phyloP scores from a whole-genome alignment of 2,329 filamentous ascomycete species.

The Kalmusia sp. region DNA sequence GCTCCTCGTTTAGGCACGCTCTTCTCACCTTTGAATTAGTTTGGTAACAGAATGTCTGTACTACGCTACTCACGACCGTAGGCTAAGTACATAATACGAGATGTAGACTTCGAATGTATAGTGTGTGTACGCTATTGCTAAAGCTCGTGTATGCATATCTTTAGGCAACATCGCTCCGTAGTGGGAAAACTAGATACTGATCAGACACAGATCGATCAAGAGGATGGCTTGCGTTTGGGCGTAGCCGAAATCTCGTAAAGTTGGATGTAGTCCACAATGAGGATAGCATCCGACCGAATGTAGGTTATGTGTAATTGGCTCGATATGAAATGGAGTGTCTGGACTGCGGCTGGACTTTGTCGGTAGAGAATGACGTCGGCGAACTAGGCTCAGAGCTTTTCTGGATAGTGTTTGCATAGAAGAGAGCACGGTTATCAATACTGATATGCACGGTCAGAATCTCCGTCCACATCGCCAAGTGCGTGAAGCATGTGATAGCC shows the following conservation, averaged over 20 bases:
- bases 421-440: background rate
- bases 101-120: too few relatives aligned
- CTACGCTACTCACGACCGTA: too few relatives aligned
- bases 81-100: too few relatives aligned
- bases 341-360: slow-evolving; percentile 1
- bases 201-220: background rate
- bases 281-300: background rate
- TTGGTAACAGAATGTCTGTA: too few relatives aligned
- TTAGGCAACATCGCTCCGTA: background rate
- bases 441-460: background rate
- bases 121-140: background rate
- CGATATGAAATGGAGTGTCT: slow-evolving; percentile 1
- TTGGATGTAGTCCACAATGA: background rate
- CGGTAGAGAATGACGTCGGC: background rate
- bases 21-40: too few relatives aligned
- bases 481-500: background rate
- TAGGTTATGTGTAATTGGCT: background rate
- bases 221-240: background rate
- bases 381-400: background rate
- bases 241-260: background rate
- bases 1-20: too few relatives aligned
- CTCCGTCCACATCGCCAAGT: background rate
- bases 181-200: background rate
- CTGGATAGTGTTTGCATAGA: background rate
- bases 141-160: background rate